Evolutionary conservation across 352 stramenopile genomes (phyloP).

Genomic region (Phytophthora palmivora): DNA sequence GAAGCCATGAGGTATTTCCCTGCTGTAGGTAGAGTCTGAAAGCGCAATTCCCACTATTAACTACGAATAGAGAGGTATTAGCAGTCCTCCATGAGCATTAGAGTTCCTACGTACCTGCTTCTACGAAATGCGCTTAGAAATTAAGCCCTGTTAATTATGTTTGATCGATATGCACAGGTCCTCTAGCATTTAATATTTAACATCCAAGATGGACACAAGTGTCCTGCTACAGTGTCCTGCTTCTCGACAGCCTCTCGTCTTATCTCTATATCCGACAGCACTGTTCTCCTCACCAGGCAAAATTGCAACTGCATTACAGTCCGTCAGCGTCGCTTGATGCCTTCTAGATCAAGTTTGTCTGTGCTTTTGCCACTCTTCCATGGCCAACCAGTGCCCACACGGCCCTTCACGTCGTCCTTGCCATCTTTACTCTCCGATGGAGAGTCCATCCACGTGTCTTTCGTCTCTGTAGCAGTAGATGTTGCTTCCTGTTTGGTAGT

Average conservation of each 20-base stretch:
- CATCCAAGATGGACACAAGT: not conserved
- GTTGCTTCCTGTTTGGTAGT: conserved; percentile 1
- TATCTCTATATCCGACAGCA: conserved; percentile 6
- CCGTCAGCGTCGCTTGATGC: conserved; percentile 52
- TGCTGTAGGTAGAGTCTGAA: not conserved
- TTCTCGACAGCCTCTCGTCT: not conserved
- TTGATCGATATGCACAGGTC: conserved; percentile 16
- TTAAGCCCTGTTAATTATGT: conserved; percentile 10
- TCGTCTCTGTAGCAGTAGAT: conserved; percentile 1
- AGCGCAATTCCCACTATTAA: not conserved
- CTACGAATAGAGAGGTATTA: not conserved
- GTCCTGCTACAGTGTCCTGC: not conserved
- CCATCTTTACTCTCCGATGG: conserved; percentile 28
- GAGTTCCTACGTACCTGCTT: not conserved
- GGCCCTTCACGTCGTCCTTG: conserved; percentile 62
- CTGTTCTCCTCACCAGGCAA: not conserved
- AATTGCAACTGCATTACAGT: not conserved
- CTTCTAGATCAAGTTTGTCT: conserved; percentile 64
- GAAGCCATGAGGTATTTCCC: conserved; percentile 39
- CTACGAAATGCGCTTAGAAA: not conserved
- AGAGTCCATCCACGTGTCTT: conserved; percentile 50
- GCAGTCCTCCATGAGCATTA: no score
- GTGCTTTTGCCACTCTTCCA: conserved; percentile 61
- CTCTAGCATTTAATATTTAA: conserved; percentile 40
- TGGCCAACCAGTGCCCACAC: conserved; percentile 66